A percentile compares a stretch with the other conserved stretches of the same genome.
phyloP scores from a whole-genome alignment of 805 yeast genomes.

The Starmerella floris region DNA sequence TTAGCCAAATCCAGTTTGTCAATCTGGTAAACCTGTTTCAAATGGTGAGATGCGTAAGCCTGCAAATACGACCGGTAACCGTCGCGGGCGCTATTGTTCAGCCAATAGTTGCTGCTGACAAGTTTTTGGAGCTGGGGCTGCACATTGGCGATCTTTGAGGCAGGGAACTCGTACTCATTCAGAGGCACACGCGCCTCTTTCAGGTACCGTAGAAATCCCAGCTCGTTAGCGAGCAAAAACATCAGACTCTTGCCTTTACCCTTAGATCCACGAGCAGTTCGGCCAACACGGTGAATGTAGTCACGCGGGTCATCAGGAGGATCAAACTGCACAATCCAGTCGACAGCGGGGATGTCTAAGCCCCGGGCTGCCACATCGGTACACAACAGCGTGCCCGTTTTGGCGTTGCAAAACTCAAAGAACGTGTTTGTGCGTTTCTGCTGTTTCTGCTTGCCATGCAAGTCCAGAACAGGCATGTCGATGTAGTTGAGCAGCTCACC shows the following conservation, averaged over 20 bases:
- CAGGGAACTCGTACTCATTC: conserved; percentile 93
- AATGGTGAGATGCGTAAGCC: conserved; percentile 92
- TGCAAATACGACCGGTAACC: conserved; percentile 94
- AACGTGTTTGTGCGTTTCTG: conserved; percentile 97
- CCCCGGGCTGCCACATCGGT: conserved; percentile 99
- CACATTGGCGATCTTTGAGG: conserved; percentile 87
- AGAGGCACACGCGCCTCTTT: conserved; percentile 95
- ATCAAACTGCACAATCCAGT: conserved; percentile 97
- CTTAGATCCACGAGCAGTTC: conserved; percentile 81
- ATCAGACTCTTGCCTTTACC: conserved; percentile 90
- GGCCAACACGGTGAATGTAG: conserved; percentile 96
- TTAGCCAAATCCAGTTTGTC: conserved; percentile 87
- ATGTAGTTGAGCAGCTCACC: conserved; percentile 91
- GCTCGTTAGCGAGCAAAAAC: conserved; percentile 88
- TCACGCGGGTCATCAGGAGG: conserved; percentile 99
- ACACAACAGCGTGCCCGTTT: conserved; percentile 81
- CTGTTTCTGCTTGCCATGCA: conserved; percentile 97
- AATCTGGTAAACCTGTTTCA: conserved; percentile 91
- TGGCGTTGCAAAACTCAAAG: conserved; percentile 95
- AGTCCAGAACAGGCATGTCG: conserved; percentile 88
- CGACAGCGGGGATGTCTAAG: conserved; percentile 93
- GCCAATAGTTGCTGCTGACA: conserved; percentile 81
- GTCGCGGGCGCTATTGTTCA: conserved; percentile 89
- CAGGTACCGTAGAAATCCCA: conserved; percentile 86
- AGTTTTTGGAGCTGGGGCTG: conserved; percentile 87